Conservation (phyloP, 345 rosid genomes). For the Brassica juncea region DNA sequence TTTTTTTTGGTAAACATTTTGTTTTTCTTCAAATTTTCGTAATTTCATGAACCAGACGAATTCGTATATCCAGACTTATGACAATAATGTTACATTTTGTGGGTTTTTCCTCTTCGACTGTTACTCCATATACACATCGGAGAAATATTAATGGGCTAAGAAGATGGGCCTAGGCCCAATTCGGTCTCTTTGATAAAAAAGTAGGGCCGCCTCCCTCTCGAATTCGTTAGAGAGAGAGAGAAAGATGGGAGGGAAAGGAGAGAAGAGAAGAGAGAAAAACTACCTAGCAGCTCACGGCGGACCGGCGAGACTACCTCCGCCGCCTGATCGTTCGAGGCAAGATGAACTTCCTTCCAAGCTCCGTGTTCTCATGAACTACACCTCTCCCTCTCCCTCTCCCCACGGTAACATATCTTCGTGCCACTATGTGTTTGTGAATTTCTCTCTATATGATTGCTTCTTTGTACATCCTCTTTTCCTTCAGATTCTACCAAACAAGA, state of each 20-base stretch:
- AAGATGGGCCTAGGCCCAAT: background rate
- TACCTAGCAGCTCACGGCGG: conserved; percentile 83
- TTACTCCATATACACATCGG: background rate
- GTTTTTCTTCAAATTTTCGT: no score
- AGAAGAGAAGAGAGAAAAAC: conserved; percentile 80
- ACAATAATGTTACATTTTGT: no score
- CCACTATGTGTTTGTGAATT: background rate
- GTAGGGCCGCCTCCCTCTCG: conserved; percentile 11
- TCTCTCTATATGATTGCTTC: background rate
- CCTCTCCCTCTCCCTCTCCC: conserved; percentile 34
- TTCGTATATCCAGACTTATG: no score
- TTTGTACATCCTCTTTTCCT: background rate
- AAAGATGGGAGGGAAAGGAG: conserved; percentile 81
- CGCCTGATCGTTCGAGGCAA: conserved; percentile 67
- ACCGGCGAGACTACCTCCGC: conserved; percentile 71
- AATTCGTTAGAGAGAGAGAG: conserved; percentile 22
- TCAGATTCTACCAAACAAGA: conserved; percentile 31
- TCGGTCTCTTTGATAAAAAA: background rate
- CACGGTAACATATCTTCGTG: conserved; percentile 25
- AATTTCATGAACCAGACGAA: no score
- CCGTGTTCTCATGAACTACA: conserved; percentile 66
- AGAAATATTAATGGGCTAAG: conserved; percentile 4
- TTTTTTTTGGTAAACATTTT: background rate
- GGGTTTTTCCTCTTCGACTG: no score
- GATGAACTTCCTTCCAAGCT: conserved; percentile 83